Base-by-base conservation (phyloP, 2,329 filamentous ascomycete species). In the Xylaria sp. region DNA sequence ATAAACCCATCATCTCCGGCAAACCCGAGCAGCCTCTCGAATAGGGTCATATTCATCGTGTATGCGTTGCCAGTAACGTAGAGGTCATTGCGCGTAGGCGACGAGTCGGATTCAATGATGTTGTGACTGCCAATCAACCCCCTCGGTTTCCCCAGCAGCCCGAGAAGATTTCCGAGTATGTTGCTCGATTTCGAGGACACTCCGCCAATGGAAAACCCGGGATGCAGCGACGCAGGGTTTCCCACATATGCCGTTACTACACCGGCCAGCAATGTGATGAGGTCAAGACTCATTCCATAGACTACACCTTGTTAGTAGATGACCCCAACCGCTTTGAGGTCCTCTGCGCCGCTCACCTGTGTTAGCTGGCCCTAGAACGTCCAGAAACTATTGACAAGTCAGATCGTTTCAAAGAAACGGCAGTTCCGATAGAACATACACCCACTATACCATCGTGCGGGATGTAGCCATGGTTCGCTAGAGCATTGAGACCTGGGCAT, bases 61-160 rank as follows among this genome's bases (percentile, higher is more conserved):
- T 82, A 83, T 61, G 82, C 81, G 69, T 88, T 83, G 4, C 84
- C 83, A 1, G 81, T 84, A 11, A 80, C 72, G 74, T 88, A 88
- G 0, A 89, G 76, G 66, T 88, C 86, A 42, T 83, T 81, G 2
- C 86, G 82, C 0, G 85, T 87, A 53, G 82, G 81, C 51, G 85
- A 87, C 0, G 80, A 83, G 75, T 88, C 86, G 0, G 82, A 78
- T 78, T 88, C 86, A 72, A 87, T 84, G 64, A 84, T 83, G 74
- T 87, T 87, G 75, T 89, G 87, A 3, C 83, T 83, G n/a, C 83
- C 83, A 15, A 77, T 77, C 2, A 88, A 79, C 5, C 85, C 85
- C 49, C 81, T 81, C 0, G 84, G 84, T 17, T 79, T 79, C 2
- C 83, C 80, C 0, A 86, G 74, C 3, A 86, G 77, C 1, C 84